phyloP scores from a whole-genome alignment of 148 eudicot genomes.

The Bassia scoparia region DNA sequence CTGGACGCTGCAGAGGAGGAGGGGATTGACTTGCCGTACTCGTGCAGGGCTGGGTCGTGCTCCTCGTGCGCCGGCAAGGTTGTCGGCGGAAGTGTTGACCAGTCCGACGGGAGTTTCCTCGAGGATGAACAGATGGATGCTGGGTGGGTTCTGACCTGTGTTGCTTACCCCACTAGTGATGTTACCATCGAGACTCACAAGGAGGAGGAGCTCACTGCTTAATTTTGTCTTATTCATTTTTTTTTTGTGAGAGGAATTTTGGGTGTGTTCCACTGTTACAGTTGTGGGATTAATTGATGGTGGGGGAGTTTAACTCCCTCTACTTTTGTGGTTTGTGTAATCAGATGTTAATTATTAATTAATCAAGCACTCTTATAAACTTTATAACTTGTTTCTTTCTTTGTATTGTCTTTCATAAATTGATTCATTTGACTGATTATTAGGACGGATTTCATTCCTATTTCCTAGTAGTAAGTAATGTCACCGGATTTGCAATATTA shows the following conservation, averaged over 20 bases:
- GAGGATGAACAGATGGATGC: conserved; percentile 57
- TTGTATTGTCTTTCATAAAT: too few relatives aligned
- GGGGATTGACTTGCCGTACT: conserved; percentile 71
- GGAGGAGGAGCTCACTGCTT: conserved; percentile 57
- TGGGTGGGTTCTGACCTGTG: conserved; percentile 83
- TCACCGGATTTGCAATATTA: too few relatives aligned
- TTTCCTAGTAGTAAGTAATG: too few relatives aligned
- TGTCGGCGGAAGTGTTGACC: conserved; percentile 47
- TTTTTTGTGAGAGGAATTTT: too few relatives aligned
- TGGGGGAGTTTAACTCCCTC: too few relatives aligned
- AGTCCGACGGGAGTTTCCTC: conserved; percentile 65
- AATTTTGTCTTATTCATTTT: not conserved
- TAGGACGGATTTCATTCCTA: too few relatives aligned
- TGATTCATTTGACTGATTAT: too few relatives aligned
- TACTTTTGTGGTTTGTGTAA: not conserved
- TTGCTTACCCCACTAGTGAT: conserved; percentile 53
- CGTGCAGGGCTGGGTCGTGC: conserved; percentile 84
- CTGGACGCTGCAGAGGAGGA: conserved; percentile 68
- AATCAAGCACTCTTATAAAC: not conserved
- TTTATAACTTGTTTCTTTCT: not conserved
- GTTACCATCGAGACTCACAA: conserved; percentile 75
- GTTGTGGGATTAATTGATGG: too few relatives aligned
- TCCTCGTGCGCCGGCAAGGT: conserved; percentile 76
- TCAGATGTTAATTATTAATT: conserved; percentile 3
- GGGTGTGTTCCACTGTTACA: too few relatives aligned